Base-by-base conservation (phyloP, 164 flowering plant species). In the Malania oleifera region DNA sequence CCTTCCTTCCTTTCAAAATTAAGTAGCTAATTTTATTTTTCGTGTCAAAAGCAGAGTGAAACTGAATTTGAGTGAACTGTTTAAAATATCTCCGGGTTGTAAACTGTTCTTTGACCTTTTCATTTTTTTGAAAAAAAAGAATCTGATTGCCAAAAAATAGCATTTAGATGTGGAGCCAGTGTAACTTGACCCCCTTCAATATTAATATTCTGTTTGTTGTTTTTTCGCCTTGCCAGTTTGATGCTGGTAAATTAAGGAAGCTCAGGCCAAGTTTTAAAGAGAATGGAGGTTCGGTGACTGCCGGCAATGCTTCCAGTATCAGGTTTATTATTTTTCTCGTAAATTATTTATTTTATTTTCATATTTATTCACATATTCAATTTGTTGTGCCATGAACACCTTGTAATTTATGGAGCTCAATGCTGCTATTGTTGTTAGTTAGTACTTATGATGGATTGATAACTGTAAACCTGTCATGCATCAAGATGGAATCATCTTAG, bases 241-340 rank as follows among this genome's bases (percentile, higher is more conserved):
- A 95, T 80, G 82, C 97, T 58, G 75, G 68, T 40, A 95, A 82
- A 67, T 62, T 95, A 27, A 80, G 73, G 75, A 91, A 95, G 75
- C 95, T 95, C 37, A 66, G 89, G 47, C 95, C 97, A 66, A 91
- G 91, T 74, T 95, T 90, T 66, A 88, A 95, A 77, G 73, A 74
- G 56, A 59, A 70, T 58, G 89, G 90, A 12, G 96, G 99, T 53
- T 70, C 99, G 63, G 96, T 91, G 41, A 95, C 99, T 39, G 96
- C 99, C 28, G 99, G 97, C 55, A 95, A 95, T 85, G 93, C 97
- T 63, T 95, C 99, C 62, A 82, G 67, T 60, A 85, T 95, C 68
- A 95, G 99, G 97, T 92, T 26, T 46, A 20, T 46, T 46, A 46
- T 44, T 8, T 15, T 40, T 11, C 17, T 40, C 44, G 13, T 40